Evolutionary conservation across 345 rosid species (phyloP).

Genomic region (Psidium friedrichsthalianum): DNA sequence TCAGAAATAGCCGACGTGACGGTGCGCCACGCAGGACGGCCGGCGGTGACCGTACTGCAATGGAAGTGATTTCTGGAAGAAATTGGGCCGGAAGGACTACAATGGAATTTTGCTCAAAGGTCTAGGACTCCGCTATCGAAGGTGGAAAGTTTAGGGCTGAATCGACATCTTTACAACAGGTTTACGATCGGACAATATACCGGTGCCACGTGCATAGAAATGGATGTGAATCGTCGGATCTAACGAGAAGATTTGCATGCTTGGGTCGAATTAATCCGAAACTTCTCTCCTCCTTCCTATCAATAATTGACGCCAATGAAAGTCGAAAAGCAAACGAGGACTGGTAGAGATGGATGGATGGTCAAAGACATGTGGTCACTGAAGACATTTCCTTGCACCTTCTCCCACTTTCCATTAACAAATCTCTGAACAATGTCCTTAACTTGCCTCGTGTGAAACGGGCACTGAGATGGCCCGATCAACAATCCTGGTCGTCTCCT

Average conservation of each 20-base stretch:
- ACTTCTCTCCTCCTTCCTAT: background rate
- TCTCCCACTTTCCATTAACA: background rate
- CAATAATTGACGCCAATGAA: background rate
- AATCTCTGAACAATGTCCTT: background rate
- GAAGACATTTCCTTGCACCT: background rate
- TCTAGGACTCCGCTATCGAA: background rate
- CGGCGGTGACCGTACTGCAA: background rate
- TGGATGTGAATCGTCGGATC: background rate
- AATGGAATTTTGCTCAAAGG: no score
- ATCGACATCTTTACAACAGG: background rate
- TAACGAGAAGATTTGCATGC: background rate
- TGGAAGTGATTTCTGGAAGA: rapidly evolving
- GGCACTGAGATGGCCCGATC: background rate
- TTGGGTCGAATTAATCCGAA: background rate
- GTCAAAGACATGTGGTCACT: background rate
- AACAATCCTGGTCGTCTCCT: background rate
- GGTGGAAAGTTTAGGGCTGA: no score
- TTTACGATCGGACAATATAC: background rate
- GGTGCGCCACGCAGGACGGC: no score
- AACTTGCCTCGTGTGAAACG: background rate
- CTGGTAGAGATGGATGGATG: background rate
- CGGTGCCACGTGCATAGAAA: background rate
- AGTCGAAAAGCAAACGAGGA: background rate
- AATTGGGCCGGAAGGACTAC: background rate
- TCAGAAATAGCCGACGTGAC: background rate